phyloP scores from a whole-genome alignment of 306 rosid genomes.

The Alnus glutinosa region DNA sequence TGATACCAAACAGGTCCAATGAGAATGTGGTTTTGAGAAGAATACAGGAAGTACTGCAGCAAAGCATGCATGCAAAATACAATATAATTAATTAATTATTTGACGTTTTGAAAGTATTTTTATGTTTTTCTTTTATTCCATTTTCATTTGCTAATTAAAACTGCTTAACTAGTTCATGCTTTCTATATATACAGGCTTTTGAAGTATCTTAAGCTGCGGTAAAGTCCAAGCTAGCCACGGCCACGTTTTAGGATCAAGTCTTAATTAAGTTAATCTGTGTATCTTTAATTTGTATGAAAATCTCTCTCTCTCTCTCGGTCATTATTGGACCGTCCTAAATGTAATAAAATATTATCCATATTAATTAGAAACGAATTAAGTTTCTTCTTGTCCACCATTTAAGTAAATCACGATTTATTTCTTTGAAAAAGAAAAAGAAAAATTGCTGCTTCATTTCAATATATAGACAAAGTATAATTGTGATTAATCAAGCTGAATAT shows the following conservation, averaged over 20 bases:
- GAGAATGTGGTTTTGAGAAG: no score
- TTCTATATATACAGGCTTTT: constrained; percentile 10
- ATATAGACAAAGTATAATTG: no score
- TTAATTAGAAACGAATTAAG: not conserved
- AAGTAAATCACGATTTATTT: not conserved
- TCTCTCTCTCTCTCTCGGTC: not conserved
- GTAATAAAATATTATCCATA: not conserved
- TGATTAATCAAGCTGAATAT: no score
- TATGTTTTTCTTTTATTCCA: not conserved
- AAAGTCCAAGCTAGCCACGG: not conserved
- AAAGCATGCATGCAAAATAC: no score
- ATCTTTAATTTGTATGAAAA: not conserved
- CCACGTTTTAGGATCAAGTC: not conserved
- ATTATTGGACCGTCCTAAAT: not conserved
- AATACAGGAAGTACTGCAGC: no score
- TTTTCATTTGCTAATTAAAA: not conserved
- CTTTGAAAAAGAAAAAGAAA: not conserved
- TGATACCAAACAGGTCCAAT: no score
- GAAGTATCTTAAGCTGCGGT: constrained; percentile 26
- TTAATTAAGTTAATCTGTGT: not conserved
- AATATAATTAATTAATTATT: no score
- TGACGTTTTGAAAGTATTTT: no score
- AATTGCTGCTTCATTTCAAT: not conserved
- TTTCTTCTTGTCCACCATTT: not conserved
- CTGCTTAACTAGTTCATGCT: not conserved